Percentiles rank a stretch among this genome's conserved stretches.
Evolutionary conservation across 2,329 filamentous ascomycete species (phyloP).

Genomic region (Endoconidiophora polonica): DNA sequence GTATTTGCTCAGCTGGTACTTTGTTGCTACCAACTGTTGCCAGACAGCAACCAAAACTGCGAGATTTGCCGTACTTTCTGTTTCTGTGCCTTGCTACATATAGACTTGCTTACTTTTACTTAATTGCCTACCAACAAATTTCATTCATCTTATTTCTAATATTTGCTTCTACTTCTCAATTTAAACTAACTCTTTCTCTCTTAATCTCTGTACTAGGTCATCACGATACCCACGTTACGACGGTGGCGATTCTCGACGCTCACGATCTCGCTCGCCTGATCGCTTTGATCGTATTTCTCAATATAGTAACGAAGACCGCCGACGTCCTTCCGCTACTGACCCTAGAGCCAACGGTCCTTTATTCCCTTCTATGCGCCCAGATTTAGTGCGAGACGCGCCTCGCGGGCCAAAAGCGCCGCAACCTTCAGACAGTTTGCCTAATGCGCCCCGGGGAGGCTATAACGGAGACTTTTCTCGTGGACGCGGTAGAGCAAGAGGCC

Average conservation of each 20-base stretch:
- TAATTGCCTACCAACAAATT: neutral
- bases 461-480: conserved; percentile 43
- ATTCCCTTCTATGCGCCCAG: conserved; percentile 44
- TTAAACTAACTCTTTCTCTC: neutral
- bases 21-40: no score
- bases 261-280: conserved; percentile 51
- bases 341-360: conserved; percentile 33
- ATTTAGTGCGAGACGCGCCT: conserved; percentile 47
- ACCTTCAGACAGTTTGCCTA: conserved; percentile 46
- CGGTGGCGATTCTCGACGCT: conserved; percentile 36
- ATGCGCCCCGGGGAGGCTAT: conserved; percentile 51
- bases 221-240: conserved; percentile 46
- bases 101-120: neutral
- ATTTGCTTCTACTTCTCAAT: neutral
- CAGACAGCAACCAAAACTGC: no score
- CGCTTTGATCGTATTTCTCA: conserved; percentile 41
- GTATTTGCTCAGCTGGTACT: no score
- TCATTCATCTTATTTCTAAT: neutral
- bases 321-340: conserved; percentile 39
- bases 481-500: conserved; percentile 36
- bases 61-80: neutral
- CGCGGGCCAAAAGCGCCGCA: conserved; percentile 60
- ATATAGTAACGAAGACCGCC: conserved; percentile 45
- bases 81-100: neutral
- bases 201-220: conserved; percentile 22